A percentile compares a stretch with the other conserved stretches of the same genome.
Evolutionary conservation across 495 filamentous ascomycete species (phyloP).

Genomic region (Parmelia sp.): DNA sequence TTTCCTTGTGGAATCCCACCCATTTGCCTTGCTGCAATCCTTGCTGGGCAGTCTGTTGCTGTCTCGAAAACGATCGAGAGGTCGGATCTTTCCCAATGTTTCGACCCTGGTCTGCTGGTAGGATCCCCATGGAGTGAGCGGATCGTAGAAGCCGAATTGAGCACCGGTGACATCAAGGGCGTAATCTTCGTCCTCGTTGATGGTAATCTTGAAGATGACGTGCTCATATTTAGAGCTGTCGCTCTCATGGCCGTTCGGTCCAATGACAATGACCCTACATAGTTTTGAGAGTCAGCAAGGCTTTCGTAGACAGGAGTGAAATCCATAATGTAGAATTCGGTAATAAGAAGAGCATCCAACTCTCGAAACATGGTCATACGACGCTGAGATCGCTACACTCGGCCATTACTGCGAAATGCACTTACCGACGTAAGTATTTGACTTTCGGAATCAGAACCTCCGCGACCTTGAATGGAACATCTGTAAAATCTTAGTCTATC

Average conservation of each 20-base stretch:
- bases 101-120: neutral
- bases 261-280: neutral
- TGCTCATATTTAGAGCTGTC: constrained; percentile 5
- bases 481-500: neutral
- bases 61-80: neutral
- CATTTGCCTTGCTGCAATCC: neutral
- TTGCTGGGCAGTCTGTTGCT: neutral
- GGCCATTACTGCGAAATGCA: neutral
- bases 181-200: constrained; percentile 19
- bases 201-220: constrained; percentile 15
- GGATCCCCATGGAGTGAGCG: constrained; percentile 3
- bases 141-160: constrained; percentile 22
- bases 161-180: constrained; percentile 22
- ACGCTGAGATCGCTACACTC: neutral
- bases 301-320: neutral
- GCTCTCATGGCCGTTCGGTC: neutral
- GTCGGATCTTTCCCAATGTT: neutral
- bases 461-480: neutral
- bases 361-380: neutral
- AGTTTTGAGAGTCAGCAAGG: neutral
- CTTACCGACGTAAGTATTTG: neutral
- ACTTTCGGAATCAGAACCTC: neutral
- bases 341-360: neutral
- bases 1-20: neutral
- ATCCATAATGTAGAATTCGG: neutral